Conservation (phyloP, 1,139 yeast genomes). For the Zygosaccharomyces pseudobailii region DNA sequence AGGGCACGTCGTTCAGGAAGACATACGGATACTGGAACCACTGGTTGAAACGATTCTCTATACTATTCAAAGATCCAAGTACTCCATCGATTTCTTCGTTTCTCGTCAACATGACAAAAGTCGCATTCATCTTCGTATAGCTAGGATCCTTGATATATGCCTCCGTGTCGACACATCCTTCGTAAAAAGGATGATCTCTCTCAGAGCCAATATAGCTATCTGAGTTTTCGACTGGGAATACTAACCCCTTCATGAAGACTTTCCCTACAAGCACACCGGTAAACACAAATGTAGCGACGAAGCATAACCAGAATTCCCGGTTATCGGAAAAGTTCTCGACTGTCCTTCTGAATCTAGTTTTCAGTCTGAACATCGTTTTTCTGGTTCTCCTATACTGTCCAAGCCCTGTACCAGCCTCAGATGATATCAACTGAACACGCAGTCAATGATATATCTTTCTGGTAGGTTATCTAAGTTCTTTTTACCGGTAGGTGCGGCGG, state of each 20-base stretch:
- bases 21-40: slow-evolving; percentile 91
- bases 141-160: slow-evolving; percentile 33
- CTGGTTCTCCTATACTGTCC: not conserved
- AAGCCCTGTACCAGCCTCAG: not conserved
- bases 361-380: not conserved
- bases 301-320: not conserved
- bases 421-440: not conserved
- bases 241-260: slow-evolving; percentile 2
- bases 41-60: slow-evolving; percentile 83
- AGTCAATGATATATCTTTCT: not conserved
- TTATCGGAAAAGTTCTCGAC: not conserved
- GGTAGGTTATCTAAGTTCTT: not conserved
- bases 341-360: not conserved
- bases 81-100: slow-evolving; percentile 71
- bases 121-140: slow-evolving; percentile 57
- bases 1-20: slow-evolving; percentile 74
- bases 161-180: slow-evolving; percentile 46
- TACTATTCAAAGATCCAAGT: slow-evolving; percentile 57
- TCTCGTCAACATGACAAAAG: slow-evolving; percentile 76
- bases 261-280: not conserved
- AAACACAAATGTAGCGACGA: not conserved
- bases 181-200: slow-evolving; percentile 39
- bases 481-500: not conserved
- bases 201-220: slow-evolving; percentile 18
- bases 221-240: slow-evolving; percentile 11